phyloP scores from a whole-genome alignment of 1,139 yeast species.

The Scheffersomyces stambukii region DNA sequence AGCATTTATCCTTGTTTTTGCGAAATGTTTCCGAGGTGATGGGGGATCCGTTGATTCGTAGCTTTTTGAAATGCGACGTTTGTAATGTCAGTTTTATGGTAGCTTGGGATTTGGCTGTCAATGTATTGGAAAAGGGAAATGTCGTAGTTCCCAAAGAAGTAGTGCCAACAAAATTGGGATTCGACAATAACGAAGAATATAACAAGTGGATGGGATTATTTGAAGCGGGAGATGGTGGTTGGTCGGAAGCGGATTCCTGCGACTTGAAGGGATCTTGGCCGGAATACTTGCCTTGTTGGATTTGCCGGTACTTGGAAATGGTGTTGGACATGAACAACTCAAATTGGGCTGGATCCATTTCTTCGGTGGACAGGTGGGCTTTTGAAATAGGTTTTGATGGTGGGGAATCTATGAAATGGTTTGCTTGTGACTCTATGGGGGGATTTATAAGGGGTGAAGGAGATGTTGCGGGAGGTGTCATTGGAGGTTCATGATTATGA shows the following conservation, averaged over 20 bases:
- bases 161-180: conserved; percentile 10
- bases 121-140: conserved; percentile 11
- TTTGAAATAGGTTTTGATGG: too few relatives aligned
- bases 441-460: too few relatives aligned
- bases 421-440: too few relatives aligned
- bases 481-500: too few relatives aligned
- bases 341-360: conserved; percentile 24
- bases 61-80: conserved; percentile 40
- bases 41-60: conserved; percentile 41
- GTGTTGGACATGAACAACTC: conserved; percentile 33
- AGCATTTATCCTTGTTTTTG: conserved; percentile 12
- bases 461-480: too few relatives aligned
- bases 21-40: conserved; percentile 26
- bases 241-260: background rate
- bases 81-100: conserved; percentile 35
- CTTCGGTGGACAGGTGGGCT: too few relatives aligned
- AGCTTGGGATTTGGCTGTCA: conserved; percentile 32
- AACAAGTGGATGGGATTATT: conserved; percentile 21
- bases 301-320: conserved; percentile 29
- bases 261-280: conserved; percentile 7
- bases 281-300: conserved; percentile 18
- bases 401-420: too few relatives aligned
- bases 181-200: conserved; percentile 14
- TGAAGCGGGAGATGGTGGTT: conserved; percentile 11
- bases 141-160: conserved; percentile 6